Base-by-base conservation (phyloP, 495 filamentous ascomycete species). In the Lichenothelia convexa region DNA sequence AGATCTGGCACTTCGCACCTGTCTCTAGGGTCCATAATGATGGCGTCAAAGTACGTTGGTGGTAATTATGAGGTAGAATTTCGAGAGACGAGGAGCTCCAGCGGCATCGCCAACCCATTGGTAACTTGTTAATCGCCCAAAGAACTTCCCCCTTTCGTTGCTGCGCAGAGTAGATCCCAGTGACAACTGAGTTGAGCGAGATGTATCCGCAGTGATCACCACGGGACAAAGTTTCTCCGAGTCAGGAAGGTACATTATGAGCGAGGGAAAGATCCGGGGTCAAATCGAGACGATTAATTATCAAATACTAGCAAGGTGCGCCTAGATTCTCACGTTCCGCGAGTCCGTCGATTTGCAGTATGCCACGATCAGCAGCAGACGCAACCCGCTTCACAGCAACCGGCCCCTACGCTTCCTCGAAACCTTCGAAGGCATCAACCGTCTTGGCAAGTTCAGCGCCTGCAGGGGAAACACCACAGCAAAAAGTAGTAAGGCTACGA, bases 321-420 rank as follows among this genome's bases (percentile, higher is more conserved):
- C 40, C 13, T 9, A 39, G 32, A 17, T 26, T 27, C 39, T 8
- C 21, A 1, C 35, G 27, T 13, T 8, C 3, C 16, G 8, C n/a
- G n/a, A n/a, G n/a, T n/a, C n/a, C n/a, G n/a, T n/a, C n/a, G n/a
- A n/a, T 27, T 34, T 15, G 21, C 37, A 47, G 2, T 5, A 81
- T 85, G 71, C 71, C 84, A 46, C 86, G 87, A 57, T 86, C 80
- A 59, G 76, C 84, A 53, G 74, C 73, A 45, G 89, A 94, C 61
- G 84, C 89, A 40, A 97, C 89, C 53, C 75, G 87, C 42, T 97
- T 97, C 68, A 95, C 87, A 34, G 71, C 86, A 21, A 92, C 82
- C 27, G 80, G 76, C 35, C 86, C 85, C 12, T 85, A 93, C 64
- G 85, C 82, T 44, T 69, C 67, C 57, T 75, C 78, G 45, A 80